Evolutionary conservation across 768 basidiomycete genomes (phyloP).

Genomic region (Gymnopilus dilepis): DNA sequence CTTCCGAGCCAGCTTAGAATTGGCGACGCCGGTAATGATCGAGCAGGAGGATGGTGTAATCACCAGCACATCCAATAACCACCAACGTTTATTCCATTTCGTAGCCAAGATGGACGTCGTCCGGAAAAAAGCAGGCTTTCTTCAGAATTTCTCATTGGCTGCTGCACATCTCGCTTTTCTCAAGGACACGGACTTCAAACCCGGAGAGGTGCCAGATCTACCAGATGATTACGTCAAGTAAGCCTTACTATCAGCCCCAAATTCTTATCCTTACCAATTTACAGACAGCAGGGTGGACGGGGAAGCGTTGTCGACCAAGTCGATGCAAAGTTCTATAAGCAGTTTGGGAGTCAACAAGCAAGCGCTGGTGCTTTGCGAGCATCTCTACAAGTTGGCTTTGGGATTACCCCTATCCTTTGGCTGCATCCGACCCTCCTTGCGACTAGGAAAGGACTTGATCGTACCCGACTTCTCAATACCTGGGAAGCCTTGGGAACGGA

Average conservation of each 20-base stretch:
- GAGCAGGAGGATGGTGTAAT: not conserved
- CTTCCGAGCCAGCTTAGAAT: too few species aligned
- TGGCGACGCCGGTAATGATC: not conserved
- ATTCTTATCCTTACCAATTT: not conserved
- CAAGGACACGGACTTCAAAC: not conserved
- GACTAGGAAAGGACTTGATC: not conserved
- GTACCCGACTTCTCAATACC: not conserved
- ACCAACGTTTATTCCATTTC: not conserved
- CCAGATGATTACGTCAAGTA: not conserved
- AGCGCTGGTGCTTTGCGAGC: not conserved
- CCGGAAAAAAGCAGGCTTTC: not conserved
- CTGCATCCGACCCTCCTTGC: not conserved
- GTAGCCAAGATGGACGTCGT: not conserved
- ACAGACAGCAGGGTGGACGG: not conserved
- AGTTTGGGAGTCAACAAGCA: not conserved
- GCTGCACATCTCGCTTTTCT: not conserved
- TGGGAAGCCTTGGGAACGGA: not conserved
- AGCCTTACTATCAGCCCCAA: not conserved
- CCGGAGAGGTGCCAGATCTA: not conserved
- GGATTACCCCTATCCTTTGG: not conserved
- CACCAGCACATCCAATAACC: not conserved
- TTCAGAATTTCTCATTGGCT: not conserved
- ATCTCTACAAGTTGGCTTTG: not conserved
- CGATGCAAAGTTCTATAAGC: not conserved
- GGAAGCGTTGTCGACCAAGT: not conserved